These are phyloP conservation scores for Aspergillus saccharolyticus DNA, from an alignment of 495 filamentous ascomycete species.

Conservation along the genomic window DNA sequence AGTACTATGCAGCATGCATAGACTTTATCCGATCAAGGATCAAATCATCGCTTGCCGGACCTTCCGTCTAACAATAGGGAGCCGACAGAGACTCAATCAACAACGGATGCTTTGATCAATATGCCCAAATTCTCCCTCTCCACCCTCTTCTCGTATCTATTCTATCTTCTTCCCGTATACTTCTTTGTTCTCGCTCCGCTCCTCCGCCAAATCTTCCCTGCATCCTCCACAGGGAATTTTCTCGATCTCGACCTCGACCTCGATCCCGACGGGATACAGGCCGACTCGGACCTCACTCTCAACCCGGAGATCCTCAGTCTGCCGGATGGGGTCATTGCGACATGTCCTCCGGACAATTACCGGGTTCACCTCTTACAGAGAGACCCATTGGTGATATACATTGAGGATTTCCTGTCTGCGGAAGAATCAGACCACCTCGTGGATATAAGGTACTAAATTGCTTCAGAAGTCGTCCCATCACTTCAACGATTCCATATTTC, in stretches of 20 bases:
- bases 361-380: constrained; percentile 41
- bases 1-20: not conserved
- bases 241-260: constrained; percentile 20
- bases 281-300: constrained; percentile 13
- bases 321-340: constrained; percentile 31
- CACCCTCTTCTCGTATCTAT: constrained; percentile 30
- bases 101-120: not conserved
- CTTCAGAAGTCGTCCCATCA: too few species aligned
- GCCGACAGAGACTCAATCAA: not conserved
- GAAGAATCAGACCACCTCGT: constrained; percentile 48
- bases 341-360: constrained; percentile 32
- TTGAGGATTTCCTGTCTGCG: constrained; percentile 48
- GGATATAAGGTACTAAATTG: constrained; percentile 47
- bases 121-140: constrained; percentile 23
- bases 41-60: not conserved
- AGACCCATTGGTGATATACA: constrained; percentile 52
- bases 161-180: constrained; percentile 41
- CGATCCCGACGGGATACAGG: constrained; percentile 2
- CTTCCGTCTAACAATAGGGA: not conserved
- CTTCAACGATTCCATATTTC: too few species aligned
- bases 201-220: constrained; percentile 12
- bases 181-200: constrained; percentile 29
- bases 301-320: constrained; percentile 28
- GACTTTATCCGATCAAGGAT: not conserved
- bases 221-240: not conserved